A percentile compares a stretch with the other conserved stretches of the same genome.
phyloP scores from a whole-genome alignment of 257 asterid species.

The Nicotiana otophora region DNA sequence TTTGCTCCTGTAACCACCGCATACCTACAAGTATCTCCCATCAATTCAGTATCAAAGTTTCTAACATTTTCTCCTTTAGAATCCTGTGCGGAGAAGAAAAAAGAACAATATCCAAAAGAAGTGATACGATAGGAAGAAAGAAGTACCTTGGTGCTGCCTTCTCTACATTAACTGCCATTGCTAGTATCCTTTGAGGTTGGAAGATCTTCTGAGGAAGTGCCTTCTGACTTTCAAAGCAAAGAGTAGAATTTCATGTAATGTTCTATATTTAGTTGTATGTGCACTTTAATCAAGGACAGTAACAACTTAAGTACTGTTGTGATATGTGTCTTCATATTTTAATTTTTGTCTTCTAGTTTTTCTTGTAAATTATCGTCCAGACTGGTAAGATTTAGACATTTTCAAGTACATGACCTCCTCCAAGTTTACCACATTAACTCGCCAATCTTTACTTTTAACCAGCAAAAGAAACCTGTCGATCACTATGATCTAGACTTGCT shows the following conservation, averaged over 20 bases:
- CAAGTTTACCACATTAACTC: neutral
- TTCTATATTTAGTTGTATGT: neutral
- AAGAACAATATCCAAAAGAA: neutral
- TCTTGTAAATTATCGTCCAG: neutral
- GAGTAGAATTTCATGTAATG: neutral
- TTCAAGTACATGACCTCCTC: neutral
- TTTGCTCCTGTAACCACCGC: conserved; percentile 89
- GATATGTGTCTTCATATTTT: neutral
- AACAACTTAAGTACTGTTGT: neutral
- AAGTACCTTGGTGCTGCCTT: conserved; percentile 28
- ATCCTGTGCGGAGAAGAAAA: neutral
- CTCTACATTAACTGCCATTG: conserved; percentile 21
- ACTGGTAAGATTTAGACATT: neutral
- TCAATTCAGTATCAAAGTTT: neutral
- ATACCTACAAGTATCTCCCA: conserved; percentile 27
- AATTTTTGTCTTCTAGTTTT: neutral
- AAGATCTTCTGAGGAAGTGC: neutral
- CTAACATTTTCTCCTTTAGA: neutral
- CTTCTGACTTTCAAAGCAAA: neutral
- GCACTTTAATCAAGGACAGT: neutral
- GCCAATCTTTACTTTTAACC: neutral
- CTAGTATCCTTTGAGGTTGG: conserved; percentile 5
- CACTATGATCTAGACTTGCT: neutral
- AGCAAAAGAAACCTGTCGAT: neutral
- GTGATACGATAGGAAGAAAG: neutral